Conservation (phyloP, 73 alveolate genomes). For the Paramecium pentaurelia region DNA sequence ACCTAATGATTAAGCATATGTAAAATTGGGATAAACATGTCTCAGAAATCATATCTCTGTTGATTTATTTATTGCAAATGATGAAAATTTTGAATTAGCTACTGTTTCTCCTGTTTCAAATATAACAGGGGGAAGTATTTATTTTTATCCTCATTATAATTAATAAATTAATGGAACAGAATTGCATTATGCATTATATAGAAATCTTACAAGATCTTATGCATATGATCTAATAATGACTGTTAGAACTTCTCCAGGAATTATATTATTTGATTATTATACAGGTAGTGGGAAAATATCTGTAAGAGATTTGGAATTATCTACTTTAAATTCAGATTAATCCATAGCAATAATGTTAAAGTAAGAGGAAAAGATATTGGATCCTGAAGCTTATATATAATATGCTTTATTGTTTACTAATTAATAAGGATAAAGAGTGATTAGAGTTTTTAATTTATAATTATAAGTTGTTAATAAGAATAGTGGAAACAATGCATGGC, state of each 20-base stretch:
- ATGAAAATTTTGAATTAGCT: conserved; percentile 44
- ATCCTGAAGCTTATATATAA: conserved; percentile 66
- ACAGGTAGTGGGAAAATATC: conserved; percentile 65
- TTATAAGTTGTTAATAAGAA: conserved; percentile 59
- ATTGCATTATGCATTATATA: conserved; percentile 66
- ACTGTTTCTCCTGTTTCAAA: conserved; percentile 52
- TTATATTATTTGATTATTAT: conserved; percentile 63
- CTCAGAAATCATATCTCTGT: conserved; percentile 28
- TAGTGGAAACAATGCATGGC: conserved; percentile 47
- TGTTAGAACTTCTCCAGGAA: conserved; percentile 68
- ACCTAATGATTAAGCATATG: conserved; percentile 35
- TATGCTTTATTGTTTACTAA: conserved; percentile 75
- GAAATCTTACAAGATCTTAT: conserved; percentile 70
- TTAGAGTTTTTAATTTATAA: conserved; percentile 70
- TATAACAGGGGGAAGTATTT: conserved; percentile 52
- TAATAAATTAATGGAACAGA: conserved; percentile 39
- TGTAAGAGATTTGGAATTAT: conserved; percentile 67
- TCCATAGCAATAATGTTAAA: conserved; percentile 65
- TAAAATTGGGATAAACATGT: conserved; percentile 24
- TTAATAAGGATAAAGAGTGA: conserved; percentile 64
- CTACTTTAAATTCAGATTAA: conserved; percentile 75
- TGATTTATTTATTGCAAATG: conserved; percentile 44
- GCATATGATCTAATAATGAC: conserved; percentile 72
- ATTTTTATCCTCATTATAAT: conserved; percentile 46
- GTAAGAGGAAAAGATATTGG: conserved; percentile 67